Percentiles rank a stretch among this genome's conserved stretches.
Evolutionary conservation across 2,329 filamentous ascomycete species (phyloP).

Genomic region (Phialemonium atrogriseum): DNA sequence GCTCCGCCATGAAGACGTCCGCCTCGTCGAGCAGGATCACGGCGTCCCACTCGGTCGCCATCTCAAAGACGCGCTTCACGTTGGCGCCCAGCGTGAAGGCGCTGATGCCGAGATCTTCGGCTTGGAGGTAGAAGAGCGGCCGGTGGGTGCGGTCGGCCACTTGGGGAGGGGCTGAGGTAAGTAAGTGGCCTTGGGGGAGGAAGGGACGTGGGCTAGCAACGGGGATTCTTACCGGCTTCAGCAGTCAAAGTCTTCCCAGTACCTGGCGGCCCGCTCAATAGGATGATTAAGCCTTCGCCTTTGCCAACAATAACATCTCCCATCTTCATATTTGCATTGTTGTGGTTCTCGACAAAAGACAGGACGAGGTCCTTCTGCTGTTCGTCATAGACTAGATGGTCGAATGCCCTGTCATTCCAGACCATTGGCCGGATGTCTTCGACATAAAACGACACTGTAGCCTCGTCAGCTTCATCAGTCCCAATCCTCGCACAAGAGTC

Average conservation of each 20-base stretch:
- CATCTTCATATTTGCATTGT: constrained; percentile 13
- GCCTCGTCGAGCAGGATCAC: constrained; percentile 45
- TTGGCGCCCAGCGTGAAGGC: constrained; percentile 35
- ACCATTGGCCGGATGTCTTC: constrained; percentile 31
- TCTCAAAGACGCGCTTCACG: constrained; percentile 35
- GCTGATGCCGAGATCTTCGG: constrained; percentile 38
- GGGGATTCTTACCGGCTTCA: constrained; percentile 13
- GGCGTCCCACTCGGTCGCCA: constrained; percentile 41
- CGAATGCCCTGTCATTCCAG: constrained; percentile 37
- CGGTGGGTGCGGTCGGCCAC: no score
- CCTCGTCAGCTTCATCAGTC: no score
- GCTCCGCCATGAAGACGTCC: constrained; percentile 42
- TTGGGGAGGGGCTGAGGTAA: no score
- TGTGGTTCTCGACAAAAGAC: constrained; percentile 38
- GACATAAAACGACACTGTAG: constrained; percentile 23
- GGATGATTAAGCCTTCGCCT: constrained; percentile 17
- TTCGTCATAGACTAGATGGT: constrained; percentile 37
- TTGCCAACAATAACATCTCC: constrained; percentile 34
- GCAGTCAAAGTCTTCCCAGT: constrained; percentile 39
- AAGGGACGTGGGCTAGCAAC: constrained; percentile 6
- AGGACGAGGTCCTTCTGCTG: constrained; percentile 38
- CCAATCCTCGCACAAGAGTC: not conserved
- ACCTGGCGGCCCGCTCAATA: constrained; percentile 34
- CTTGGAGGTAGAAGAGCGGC: constrained; percentile 36
- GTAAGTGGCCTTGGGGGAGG: no score